phyloP scores from a whole-genome alignment of 2,329 filamentous ascomycete species.

The Saccharata proteae region DNA sequence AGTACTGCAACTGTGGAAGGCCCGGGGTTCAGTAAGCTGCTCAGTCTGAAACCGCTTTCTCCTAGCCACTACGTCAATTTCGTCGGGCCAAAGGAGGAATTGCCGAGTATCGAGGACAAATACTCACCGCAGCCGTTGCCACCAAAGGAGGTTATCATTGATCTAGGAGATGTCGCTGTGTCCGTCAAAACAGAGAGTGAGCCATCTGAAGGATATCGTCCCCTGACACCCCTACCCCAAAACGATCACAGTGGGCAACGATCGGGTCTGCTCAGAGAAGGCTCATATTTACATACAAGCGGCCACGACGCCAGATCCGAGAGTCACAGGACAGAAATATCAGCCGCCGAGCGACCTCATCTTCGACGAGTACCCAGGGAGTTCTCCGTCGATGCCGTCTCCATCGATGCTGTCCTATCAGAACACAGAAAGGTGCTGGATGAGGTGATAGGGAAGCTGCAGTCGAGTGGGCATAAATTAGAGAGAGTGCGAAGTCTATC shows the following conservation, averaged over 20 bases:
- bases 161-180: too few relatives aligned
- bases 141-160: too few relatives aligned
- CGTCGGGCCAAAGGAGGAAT: too few relatives aligned
- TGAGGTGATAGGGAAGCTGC: conserved; percentile 27
- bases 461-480: conserved; percentile 9
- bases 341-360: conserved; percentile 23
- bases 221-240: background rate
- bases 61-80: too few relatives aligned
- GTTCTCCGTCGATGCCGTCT: too few relatives aligned
- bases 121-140: too few relatives aligned
- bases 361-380: conserved; percentile 10
- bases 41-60: too few relatives aligned
- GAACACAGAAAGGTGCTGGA: conserved; percentile 28
- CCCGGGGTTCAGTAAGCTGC: too few relatives aligned
- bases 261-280: conserved; percentile 7
- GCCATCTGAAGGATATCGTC: background rate
- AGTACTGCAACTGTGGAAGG: too few relatives aligned
- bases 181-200: too few relatives aligned
- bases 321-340: conserved; percentile 9
- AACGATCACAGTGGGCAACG: background rate
- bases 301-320: conserved; percentile 4
- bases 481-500: conserved; percentile 2
- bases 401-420: conserved; percentile 27
- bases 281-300: conserved; percentile 1
- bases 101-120: too few relatives aligned